Base-by-base conservation (phyloP, 768 basidiomycete genomes). In the Mycena galopus region DNA sequence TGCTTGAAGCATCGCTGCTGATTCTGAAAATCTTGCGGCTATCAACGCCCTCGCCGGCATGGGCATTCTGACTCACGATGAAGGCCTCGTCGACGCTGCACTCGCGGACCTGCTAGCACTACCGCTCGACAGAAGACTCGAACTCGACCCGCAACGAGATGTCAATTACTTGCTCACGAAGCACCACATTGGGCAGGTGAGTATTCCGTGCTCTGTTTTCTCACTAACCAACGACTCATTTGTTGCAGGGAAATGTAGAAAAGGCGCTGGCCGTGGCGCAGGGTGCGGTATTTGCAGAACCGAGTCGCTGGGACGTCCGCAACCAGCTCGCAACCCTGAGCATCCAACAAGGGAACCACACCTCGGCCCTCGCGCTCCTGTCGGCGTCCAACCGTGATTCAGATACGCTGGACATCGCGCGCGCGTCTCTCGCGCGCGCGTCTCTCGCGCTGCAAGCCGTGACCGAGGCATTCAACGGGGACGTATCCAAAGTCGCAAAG, bases 31-130 rank as follows among this genome's bases (percentile, higher is more conserved):
- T 77, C 79, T 96, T 60, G 86, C 88, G 65, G 95, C 95, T 1
- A 93, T 97, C 79, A 94, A 93, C 56, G 88, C 92, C 0, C 88
- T 98, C 1, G 94, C 94, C 0, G 94, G 93, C n/a, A 96, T 98
- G 90, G 96, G 95, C 14, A 91, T 96, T 66, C 82, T 96, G 64
- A 92, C 92, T 4, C 86, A 87, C 37, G 96, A 97, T 76, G 91
- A 93, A 37, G 88, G 87, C 39, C 87, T 98, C 23, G 87, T 96
- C 29, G 95, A 97, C 79, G 96, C 96, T 1, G 93, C 96, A 0
- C 83, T 97, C 16, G 92, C 93, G 0, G 96, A 98, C 79, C 88
- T 97, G 21, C 85, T 92, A 23, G 84, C 88, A 0, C 84, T 96
- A 27, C 89, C 95, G 0, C 77, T 91, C 21, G 91, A 95, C 69